phyloP scores from a whole-genome alignment of 2,329 filamentous ascomycete species.

The Penicillium rolfsii region DNA sequence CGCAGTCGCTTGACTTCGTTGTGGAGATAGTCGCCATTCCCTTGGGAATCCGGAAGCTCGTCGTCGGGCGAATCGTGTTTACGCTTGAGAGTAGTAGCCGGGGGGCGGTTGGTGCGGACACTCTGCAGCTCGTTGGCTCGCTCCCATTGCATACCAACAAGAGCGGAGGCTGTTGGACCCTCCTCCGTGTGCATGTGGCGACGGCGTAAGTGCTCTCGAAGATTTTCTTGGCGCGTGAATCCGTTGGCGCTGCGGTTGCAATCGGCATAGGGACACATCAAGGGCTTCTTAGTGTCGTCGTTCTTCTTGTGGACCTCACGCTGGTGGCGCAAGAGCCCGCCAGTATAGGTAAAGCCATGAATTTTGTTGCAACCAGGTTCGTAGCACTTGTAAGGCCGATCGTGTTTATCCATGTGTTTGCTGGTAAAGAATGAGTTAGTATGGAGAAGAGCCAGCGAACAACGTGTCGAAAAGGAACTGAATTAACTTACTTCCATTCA shows the following conservation, averaged over 20 bases:
- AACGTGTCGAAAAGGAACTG: slow-evolving; percentile 26
- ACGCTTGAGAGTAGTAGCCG: slow-evolving; percentile 39
- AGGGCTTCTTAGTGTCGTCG: slow-evolving; percentile 81
- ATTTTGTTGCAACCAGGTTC: slow-evolving; percentile 86
- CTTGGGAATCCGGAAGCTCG: slow-evolving; percentile 40
- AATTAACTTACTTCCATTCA: slow-evolving; percentile 82
- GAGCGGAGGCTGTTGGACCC: slow-evolving; percentile 27
- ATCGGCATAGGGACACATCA: slow-evolving; percentile 81
- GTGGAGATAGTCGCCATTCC: slow-evolving; percentile 55
- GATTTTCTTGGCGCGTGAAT: slow-evolving; percentile 90
- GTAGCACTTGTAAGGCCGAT: slow-evolving; percentile 85
- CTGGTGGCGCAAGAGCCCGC: slow-evolving; percentile 85
- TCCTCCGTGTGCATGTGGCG: slow-evolving; percentile 68
- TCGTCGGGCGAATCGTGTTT: slow-evolving; percentile 40
- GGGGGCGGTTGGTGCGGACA: slow-evolving; percentile 32
- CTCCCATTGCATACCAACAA: slow-evolving; percentile 33
- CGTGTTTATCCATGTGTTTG: slow-evolving; percentile 99
- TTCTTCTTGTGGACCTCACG: slow-evolving; percentile 92
- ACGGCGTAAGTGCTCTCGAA: slow-evolving; percentile 88
- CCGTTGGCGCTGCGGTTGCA: slow-evolving; percentile 89
- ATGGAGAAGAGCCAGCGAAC: neutral
- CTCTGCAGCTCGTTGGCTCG: slow-evolving; percentile 38
- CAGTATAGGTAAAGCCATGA: slow-evolving; percentile 92
- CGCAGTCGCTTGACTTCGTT: slow-evolving; percentile 69
- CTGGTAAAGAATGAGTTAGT: slow-evolving; percentile 52